phyloP scores from a whole-genome alignment of 2,329 filamentous ascomycete genomes.

The Claviceps pusilla region DNA sequence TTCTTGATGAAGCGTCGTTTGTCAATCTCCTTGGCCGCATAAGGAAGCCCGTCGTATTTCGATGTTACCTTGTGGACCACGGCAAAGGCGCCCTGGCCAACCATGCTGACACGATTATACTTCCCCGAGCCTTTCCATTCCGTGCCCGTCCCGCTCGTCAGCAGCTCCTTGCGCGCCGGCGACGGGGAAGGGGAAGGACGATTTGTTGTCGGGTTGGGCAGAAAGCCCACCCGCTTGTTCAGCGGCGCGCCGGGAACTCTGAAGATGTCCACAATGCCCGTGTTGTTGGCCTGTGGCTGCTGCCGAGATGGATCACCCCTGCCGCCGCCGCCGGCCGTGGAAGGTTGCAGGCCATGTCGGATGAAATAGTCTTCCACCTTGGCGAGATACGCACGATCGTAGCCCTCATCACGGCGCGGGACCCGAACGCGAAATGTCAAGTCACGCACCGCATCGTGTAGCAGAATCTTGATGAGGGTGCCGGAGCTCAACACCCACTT shows the following conservation, averaged over 20 bases:
- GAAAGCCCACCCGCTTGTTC: slow-evolving; percentile 4
- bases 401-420: slow-evolving; percentile 54
- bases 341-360: slow-evolving; percentile 22
- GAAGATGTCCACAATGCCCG: slow-evolving; percentile 29
- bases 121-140: slow-evolving; percentile 72
- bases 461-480: slow-evolving; percentile 55
- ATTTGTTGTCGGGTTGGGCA: slow-evolving; percentile 2
- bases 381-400: slow-evolving; percentile 48
- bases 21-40: slow-evolving; percentile 87
- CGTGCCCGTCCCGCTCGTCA: slow-evolving; percentile 24
- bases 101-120: slow-evolving; percentile 68
- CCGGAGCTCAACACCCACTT: slow-evolving; percentile 55
- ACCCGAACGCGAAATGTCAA: slow-evolving; percentile 76
- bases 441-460: slow-evolving; percentile 37
- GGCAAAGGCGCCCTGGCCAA: slow-evolving; percentile 91
- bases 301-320: slow-evolving; percentile 27
- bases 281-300: slow-evolving; percentile 5
- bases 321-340: slow-evolving; percentile 25
- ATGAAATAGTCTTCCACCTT: slow-evolving; percentile 56
- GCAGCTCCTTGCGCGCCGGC: slow-evolving; percentile 14
- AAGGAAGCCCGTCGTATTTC: slow-evolving; percentile 68
- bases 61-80: slow-evolving; percentile 82
- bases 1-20: slow-evolving; percentile 91
- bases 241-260: slow-evolving; percentile 11
- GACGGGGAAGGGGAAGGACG: slow-evolving; percentile 8